A percentile compares a stretch with the other conserved stretches of the same genome.
These are phyloP conservation scores for Paraphaeosphaeria minitans DNA, from an alignment of 2,329 filamentous ascomycete genomes.

Conservation along the genomic window DNA sequence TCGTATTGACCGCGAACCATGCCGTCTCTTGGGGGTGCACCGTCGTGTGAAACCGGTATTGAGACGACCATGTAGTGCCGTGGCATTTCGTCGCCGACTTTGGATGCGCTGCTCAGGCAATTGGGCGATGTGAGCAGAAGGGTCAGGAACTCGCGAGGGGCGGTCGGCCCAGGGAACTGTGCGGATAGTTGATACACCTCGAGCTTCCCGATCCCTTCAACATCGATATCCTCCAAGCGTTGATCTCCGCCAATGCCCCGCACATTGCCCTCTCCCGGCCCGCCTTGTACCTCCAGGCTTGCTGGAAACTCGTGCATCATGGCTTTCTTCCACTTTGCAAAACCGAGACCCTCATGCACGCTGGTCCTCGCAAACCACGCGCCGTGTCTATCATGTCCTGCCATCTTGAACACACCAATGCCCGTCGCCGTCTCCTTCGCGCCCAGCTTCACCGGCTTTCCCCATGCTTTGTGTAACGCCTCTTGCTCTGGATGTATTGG, in stretches of 20 bases:
- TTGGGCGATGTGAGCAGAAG: conserved; percentile 70
- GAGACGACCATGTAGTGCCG: conserved; percentile 87
- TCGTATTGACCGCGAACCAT: conserved; percentile 88
- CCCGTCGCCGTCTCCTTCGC: conserved; percentile 75
- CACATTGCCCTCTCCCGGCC: conserved; percentile 74
- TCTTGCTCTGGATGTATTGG: conserved; percentile 59
- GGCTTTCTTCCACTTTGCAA: conserved; percentile 76
- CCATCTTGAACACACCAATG: conserved; percentile 79
- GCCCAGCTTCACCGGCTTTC: conserved; percentile 77
- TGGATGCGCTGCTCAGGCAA: conserved; percentile 56
- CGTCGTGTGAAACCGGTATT: conserved; percentile 78
- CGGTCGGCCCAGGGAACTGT: conserved; percentile 86
- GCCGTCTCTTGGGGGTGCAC: conserved; percentile 70
- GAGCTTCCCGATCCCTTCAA: conserved; percentile 65
- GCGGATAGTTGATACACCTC: conserved; percentile 86
- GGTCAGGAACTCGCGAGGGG: conserved; percentile 86
- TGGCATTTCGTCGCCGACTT: conserved; percentile 51
- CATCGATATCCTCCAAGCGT: conserved; percentile 67
- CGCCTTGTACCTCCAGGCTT: conserved; percentile 71
- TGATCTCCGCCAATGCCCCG: conserved; percentile 85
- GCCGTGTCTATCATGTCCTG: conserved; percentile 78
- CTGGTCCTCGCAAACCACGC: conserved; percentile 89
- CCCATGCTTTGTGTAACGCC: conserved; percentile 79
- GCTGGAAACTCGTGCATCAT: conserved; percentile 80
- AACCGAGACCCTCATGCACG: conserved; percentile 77